Evolutionary conservation across 2,329 filamentous ascomycete genomes (phyloP).

Genomic region (Thermomyces lanuginosus): DNA sequence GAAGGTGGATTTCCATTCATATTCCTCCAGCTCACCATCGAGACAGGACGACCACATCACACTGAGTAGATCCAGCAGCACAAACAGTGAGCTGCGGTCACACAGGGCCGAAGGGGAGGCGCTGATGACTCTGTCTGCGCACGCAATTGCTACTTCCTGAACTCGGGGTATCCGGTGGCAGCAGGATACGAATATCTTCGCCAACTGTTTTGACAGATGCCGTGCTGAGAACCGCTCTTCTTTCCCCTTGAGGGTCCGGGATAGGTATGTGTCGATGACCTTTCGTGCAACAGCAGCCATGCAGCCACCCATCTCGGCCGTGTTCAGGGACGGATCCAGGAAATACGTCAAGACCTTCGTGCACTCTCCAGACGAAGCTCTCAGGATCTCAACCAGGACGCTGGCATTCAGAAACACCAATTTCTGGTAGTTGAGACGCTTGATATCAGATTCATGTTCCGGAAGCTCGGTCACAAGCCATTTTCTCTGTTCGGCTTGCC

Average conservation of each 20-base stretch:
- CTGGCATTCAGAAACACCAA: constrained; percentile 83
- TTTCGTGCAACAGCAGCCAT: constrained; percentile 48
- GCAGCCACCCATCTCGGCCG: constrained; percentile 43
- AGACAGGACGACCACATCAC: constrained; percentile 93
- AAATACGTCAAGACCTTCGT: constrained; percentile 85
- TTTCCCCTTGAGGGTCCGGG: constrained; percentile 53
- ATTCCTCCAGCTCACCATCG: constrained; percentile 86
- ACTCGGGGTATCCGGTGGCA: constrained; percentile 88
- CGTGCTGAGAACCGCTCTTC: constrained; percentile 74
- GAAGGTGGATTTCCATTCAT: constrained; percentile 70
- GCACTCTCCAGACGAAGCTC: constrained; percentile 75
- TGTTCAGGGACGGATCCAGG: constrained; percentile 67
- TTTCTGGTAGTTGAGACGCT: constrained; percentile 70
- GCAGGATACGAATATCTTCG: constrained; percentile 68
- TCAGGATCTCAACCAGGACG: constrained; percentile 72
- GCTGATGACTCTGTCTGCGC: constrained; percentile 70
- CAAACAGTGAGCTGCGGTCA: constrained; percentile 78
- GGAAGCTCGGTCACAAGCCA: constrained; percentile 59
- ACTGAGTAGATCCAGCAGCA: constrained; percentile 75
- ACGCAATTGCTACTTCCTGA: constrained; percentile 67
- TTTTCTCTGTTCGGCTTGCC: constrained; percentile 61
- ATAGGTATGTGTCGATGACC: constrained; percentile 64
- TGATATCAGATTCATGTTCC: constrained; percentile 60
- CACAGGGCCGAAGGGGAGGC: constrained; percentile 81
- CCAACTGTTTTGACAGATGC: constrained; percentile 77